These are phyloP conservation scores for Paracorniculantispora psalliotae DNA, from an alignment of 2,329 filamentous ascomycete species.

Conservation along the genomic window DNA sequence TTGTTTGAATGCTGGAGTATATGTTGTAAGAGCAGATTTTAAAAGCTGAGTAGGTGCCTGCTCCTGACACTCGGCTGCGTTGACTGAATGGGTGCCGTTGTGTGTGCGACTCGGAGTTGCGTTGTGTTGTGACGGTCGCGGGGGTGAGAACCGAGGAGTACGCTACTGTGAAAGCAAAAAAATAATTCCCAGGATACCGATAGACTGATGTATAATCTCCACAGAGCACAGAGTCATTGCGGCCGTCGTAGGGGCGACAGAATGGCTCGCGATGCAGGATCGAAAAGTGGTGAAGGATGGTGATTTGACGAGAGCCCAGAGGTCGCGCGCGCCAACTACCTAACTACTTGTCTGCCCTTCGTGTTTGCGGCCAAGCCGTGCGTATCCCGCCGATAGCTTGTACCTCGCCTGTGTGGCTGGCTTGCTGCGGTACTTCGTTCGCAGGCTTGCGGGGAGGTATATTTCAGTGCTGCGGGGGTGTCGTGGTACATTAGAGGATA, in stretches of 20 bases:
- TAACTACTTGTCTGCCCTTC: background rate
- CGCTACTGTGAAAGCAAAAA: background rate
- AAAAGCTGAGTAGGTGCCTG: background rate
- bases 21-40: background rate
- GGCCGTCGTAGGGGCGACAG: background rate
- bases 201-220: background rate
- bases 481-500: no score
- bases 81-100: slow-evolving; percentile 8
- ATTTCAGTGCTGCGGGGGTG: no score
- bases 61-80: background rate
- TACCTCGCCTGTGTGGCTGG: background rate
- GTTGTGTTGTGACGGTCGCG: background rate
- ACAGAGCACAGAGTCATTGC: background rate
- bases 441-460: no score
- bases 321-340: background rate
- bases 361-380: background rate
- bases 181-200: background rate
- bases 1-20: slow-evolving; percentile 16
- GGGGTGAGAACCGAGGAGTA: background rate
- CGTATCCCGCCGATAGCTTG: background rate
- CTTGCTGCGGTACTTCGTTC: background rate
- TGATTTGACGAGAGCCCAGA: background rate
- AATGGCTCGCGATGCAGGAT: background rate
- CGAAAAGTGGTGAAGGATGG: slow-evolving; percentile 1
- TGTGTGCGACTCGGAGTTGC: background rate